Percentiles rank a stretch among this genome's conserved stretches.
Evolutionary conservation across 2,329 filamentous ascomycete species (phyloP).

Genomic region (Aurifilum marmelostoma): DNA sequence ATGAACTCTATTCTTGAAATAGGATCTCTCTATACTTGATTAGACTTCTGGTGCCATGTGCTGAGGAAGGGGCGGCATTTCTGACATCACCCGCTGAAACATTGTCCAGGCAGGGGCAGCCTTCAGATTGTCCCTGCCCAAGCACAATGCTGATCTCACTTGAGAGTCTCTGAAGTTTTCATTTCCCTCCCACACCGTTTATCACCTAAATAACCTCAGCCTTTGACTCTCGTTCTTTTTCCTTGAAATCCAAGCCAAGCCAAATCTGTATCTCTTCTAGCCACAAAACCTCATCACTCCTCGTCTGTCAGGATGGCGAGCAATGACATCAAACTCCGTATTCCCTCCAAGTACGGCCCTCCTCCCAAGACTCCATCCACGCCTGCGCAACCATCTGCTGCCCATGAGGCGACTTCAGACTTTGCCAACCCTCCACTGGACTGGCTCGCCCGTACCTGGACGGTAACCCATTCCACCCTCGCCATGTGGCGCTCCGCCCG

Average conservation of each 20-base stretch:
- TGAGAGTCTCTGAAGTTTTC: neutral
- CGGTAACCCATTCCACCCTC: slow-evolving; percentile 75
- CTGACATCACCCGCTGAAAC: slow-evolving; percentile 20
- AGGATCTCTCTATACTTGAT: neutral
- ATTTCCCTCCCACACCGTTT: neutral
- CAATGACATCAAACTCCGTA: slow-evolving; percentile 42
- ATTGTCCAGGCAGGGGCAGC: slow-evolving; percentile 1
- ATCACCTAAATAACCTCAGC: neutral
- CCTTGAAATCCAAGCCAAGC: neutral
- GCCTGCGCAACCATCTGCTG: slow-evolving; percentile 32
- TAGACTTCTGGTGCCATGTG: neutral
- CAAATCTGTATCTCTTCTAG: neutral
- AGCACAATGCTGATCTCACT: neutral
- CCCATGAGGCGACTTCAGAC: slow-evolving; percentile 31
- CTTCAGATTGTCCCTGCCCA: neutral
- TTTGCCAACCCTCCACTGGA: slow-evolving; percentile 53
- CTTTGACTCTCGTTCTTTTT: neutral
- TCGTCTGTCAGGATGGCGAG: slow-evolving; percentile 13
- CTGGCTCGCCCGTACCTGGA: slow-evolving; percentile 70
- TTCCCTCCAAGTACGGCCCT: slow-evolving; percentile 54
- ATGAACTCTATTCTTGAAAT: neutral
- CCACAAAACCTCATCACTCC: neutral
- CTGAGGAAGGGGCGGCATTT: slow-evolving; percentile 2
- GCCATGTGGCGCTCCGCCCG: slow-evolving; percentile 79
- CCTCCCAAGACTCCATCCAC: slow-evolving; percentile 32